Conservation (phyloP, 2,329 filamentous ascomycete genomes). For the Pseudopyricularia javanii region DNA sequence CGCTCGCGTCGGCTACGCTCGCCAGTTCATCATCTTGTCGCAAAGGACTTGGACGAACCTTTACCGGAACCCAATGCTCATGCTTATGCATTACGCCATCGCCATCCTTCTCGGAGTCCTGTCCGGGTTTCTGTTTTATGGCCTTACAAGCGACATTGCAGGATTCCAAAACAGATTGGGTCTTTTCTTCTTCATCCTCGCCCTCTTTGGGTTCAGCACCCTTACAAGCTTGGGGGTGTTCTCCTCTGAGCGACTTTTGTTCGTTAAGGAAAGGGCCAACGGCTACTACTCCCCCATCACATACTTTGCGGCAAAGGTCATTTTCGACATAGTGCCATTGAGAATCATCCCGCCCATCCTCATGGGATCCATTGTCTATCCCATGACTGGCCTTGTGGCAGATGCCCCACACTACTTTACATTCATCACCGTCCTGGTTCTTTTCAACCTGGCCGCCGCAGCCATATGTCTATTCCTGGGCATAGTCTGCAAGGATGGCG, state of each 20-base stretch:
- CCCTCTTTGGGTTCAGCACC: conserved; percentile 93
- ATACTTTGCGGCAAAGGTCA: conserved; percentile 90
- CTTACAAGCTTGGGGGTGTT: conserved; percentile 91
- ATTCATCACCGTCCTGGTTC: conserved; percentile 80
- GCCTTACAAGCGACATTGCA: conserved; percentile 86
- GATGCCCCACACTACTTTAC: conserved; percentile 75
- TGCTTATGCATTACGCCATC: conserved; percentile 97
- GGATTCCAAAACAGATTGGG: conserved; percentile 97
- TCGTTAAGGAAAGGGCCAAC: conserved; percentile 87
- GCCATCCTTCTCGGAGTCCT: conserved; percentile 90
- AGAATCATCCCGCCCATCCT: conserved; percentile 87
- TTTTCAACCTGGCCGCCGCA: conserved; percentile 92
- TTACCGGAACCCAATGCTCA: conserved; percentile 93
- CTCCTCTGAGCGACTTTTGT: conserved; percentile 77
- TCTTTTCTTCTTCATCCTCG: conserved; percentile 93
- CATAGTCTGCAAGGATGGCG: conserved; percentile 82
- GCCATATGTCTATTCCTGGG: conserved; percentile 93
- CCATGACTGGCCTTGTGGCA: conserved; percentile 88
- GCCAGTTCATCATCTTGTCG: conserved; percentile 84
- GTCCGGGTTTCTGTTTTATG: conserved; percentile 92
- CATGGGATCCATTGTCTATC: conserved; percentile 92
- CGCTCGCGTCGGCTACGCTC: conserved; percentile 62
- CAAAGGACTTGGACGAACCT: conserved; percentile 92
- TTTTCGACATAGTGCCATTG: conserved; percentile 96
- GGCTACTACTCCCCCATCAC: conserved; percentile 91